Evolutionary conservation across 2,329 filamentous ascomycete genomes (phyloP).

Genomic region (Gnomoniopsis smithogilvyi): DNA sequence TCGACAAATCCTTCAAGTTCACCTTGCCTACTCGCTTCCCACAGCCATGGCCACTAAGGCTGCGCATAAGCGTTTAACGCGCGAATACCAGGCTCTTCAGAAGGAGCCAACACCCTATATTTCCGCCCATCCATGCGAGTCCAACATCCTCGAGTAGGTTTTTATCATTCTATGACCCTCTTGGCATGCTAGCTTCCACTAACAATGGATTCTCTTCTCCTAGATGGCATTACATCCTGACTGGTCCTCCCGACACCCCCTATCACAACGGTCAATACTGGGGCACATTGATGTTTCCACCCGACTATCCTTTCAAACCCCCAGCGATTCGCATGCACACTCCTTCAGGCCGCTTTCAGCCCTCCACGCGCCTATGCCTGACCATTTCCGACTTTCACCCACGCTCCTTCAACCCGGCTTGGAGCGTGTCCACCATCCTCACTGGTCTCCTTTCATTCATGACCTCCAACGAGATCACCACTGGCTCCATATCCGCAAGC

Average conservation of each 20-base stretch:
- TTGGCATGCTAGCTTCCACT: not conserved
- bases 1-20: not conserved
- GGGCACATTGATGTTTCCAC: conserved; percentile 92
- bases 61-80: conserved; percentile 40
- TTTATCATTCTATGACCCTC: not conserved
- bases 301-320: conserved; percentile 95
- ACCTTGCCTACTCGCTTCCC: not conserved
- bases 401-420: conserved; percentile 96
- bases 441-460: conserved; percentile 95
- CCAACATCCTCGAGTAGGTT: conserved; percentile 84
- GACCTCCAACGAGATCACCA: conserved; percentile 99
- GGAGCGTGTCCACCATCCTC: conserved; percentile 95
- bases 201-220: conserved; percentile 16
- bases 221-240: conserved; percentile 94
- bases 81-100: conserved; percentile 60
- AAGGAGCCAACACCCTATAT: conserved; percentile 86
- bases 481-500: conserved; percentile 77
- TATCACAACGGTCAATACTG: conserved; percentile 97
- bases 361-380: conserved; percentile 85
- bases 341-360: conserved; percentile 90
- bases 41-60: conserved; percentile 18
- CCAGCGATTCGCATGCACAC: conserved; percentile 99
- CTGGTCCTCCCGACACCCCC: conserved; percentile 88
- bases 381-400: conserved; percentile 98
- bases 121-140: conserved; percentile 81